Conservation (phyloP, 208 protist species). For the Wallacemonas rigidus region DNA sequence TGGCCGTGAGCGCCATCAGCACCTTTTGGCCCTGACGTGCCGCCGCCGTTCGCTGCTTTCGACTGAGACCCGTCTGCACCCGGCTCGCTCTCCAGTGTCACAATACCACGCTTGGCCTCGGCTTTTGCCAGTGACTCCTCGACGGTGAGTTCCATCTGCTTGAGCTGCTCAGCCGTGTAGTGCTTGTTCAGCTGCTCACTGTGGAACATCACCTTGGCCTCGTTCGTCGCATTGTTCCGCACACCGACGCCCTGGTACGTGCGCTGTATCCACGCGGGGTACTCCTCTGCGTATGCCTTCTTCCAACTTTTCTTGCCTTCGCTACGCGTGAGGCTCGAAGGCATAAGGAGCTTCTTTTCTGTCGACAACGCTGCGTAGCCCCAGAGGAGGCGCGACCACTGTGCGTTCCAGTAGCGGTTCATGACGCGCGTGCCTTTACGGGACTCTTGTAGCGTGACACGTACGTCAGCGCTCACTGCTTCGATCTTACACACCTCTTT, state of each 20-base stretch:
- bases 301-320: conserved; percentile 68
- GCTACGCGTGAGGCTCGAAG: conserved; percentile 48
- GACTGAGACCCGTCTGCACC: background rate
- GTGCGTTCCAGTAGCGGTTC: conserved; percentile 88
- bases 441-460: conserved; percentile 32
- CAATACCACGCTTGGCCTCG: conserved; percentile 38
- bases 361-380: conserved; percentile 35
- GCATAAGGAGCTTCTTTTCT: conserved; percentile 42
- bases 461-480: conserved; percentile 52
- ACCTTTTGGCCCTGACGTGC: background rate
- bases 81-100: conserved; percentile 32
- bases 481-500: conserved; percentile 56
- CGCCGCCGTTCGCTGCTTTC: background rate
- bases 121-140: conserved; percentile 52
- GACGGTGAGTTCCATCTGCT: conserved; percentile 42
- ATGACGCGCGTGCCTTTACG: conserved; percentile 49
- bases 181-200: conserved; percentile 45
- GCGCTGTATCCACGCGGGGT: conserved; percentile 59
- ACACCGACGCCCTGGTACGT: conserved; percentile 43
- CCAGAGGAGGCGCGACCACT: conserved; percentile 70
- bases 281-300: conserved; percentile 68
- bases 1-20: conserved; percentile 1
- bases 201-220: conserved; percentile 57
- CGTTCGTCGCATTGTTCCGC: conserved; percentile 64
- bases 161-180: conserved; percentile 48